Evolutionary conservation across 768 basidiomycete genomes (phyloP), one percentile per base, ranked within the genome.

Genomic region (Suillus placidus): DNA sequence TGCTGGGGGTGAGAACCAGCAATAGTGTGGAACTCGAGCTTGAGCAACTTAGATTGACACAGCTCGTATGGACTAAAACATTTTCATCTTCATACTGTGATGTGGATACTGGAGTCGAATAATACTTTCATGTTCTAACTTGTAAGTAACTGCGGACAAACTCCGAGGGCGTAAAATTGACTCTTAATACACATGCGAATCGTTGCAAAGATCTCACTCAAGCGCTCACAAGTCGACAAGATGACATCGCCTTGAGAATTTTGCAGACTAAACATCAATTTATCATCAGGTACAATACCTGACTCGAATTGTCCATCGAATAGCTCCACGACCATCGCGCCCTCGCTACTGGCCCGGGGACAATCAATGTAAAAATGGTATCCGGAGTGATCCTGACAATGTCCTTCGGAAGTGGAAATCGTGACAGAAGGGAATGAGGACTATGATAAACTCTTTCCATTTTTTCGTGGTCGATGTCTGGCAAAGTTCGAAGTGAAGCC

Each of bases 1-100:
- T 75, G 54, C 5, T 58, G 42, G 71, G 71, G 9, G 40, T 69
- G 62, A 68, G 5, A 67, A 73, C 13, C 62, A 16, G 58, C 67
- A 49, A 66, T 63, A 1, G 68, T 55, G 54, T 55, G 54, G 54
- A 55, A 55, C 34, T 55, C 54, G 54, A 55, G 34, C 54, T 35
- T 34, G 34, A 35, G 10, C 6, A 55, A 55, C 20, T 20, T 10
- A 18, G 2, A 26, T 23, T 51, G 49, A 26, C 49, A 26, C 23
- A 6, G 34, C 32, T 55, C 30, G 7, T 16, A 18, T 52, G 30
- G 4, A 30, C 14, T 3, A 20, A 10, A 54, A 10, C 18, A 12
- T 34, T 55, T 54, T 34, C 2, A 1, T 55, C 13, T 13, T 26
- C n/a, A 26, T 49, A 12, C 23, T 49, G 47, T 23, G 23, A 23